phyloP scores from a whole-genome alignment of 768 basidiomycete genomes.

The Tephrocybe sp. region DNA sequence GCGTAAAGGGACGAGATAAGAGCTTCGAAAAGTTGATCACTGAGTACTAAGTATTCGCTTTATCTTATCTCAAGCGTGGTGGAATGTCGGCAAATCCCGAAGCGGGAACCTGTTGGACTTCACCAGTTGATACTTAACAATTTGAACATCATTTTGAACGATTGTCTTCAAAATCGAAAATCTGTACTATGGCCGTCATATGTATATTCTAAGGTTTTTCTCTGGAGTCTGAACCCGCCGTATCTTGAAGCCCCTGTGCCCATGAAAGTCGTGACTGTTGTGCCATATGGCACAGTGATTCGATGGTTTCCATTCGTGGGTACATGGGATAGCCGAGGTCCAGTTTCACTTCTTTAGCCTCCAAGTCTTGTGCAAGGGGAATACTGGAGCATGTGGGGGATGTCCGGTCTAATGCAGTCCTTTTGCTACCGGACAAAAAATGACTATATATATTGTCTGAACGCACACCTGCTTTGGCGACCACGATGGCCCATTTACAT shows the following conservation, averaged over 20 bases:
- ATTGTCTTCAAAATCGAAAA: too few relatives aligned
- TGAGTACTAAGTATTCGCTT: too few relatives aligned
- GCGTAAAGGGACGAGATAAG: too few relatives aligned
- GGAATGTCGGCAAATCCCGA: too few relatives aligned
- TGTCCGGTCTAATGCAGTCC: neutral
- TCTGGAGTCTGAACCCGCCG: too few relatives aligned
- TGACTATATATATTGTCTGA: neutral
- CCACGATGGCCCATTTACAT: conserved; percentile 2
- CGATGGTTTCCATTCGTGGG: conserved; percentile 3
- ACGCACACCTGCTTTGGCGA: neutral
- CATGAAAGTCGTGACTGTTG: neutral
- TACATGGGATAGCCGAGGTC: neutral
- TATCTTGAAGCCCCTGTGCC: neutral
- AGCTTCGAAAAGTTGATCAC: too few relatives aligned
- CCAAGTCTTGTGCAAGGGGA: neutral
- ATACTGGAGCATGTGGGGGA: conserved; percentile 3
- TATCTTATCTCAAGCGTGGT: too few relatives aligned
- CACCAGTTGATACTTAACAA: too few relatives aligned
- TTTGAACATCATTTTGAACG: too few relatives aligned
- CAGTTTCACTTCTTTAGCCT: neutral
- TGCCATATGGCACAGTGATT: conserved; percentile 5
- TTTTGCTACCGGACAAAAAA: neutral
- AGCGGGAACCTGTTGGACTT: too few relatives aligned
- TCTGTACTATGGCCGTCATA: too few relatives aligned
- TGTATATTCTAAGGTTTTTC: too few relatives aligned